phyloP scores from a whole-genome alignment of 1,284 basidiomycete species.

The Xanthoconium separans region DNA sequence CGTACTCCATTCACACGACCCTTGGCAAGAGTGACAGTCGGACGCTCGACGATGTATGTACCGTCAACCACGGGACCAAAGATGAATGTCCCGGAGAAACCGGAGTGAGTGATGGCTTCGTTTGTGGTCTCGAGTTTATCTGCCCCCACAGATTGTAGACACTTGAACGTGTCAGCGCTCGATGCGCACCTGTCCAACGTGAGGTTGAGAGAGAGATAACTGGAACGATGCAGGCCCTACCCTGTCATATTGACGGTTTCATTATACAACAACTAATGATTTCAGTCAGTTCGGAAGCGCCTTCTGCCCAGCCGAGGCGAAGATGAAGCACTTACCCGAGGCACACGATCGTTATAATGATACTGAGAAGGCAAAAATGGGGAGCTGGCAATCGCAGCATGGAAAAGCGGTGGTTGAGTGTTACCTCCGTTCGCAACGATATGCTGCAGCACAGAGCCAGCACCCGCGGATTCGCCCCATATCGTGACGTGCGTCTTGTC shows the following conservation, averaged over 20 bases:
- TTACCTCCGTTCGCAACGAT: conserved; percentile 16
- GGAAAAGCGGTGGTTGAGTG: conserved; percentile 20
- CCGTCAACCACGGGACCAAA: conserved; percentile 37
- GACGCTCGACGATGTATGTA: conserved; percentile 33
- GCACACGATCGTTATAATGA: conserved; percentile 20
- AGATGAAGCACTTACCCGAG: conserved; percentile 7
- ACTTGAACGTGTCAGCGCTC: conserved; percentile 22
- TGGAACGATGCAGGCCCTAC: conserved; percentile 7
- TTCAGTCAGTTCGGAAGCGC: not conserved
- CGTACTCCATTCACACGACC: conserved; percentile 16
- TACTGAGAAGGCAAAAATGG: conserved; percentile 28
- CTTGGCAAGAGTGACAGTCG: conserved; percentile 23
- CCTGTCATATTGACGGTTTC: conserved; percentile 10
- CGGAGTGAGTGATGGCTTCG: conserved; percentile 8
- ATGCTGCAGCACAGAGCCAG: conserved; percentile 18
- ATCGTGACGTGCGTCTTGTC: conserved; percentile 29
- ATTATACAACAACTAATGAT: conserved; percentile 19
- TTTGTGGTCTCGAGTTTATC: conserved; percentile 20
- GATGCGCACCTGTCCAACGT: conserved; percentile 23
- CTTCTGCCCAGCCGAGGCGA: not conserved
- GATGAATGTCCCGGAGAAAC: conserved; percentile 29
- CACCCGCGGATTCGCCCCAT: conserved; percentile 29
- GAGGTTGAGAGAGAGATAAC: not conserved
- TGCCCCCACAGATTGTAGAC: conserved; percentile 24
- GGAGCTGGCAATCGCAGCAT: conserved; percentile 27